These are phyloP conservation scores for Fusarium austroafricanum DNA, from an alignment of 2,329 filamentous ascomycete species.

Conservation along the genomic window DNA sequence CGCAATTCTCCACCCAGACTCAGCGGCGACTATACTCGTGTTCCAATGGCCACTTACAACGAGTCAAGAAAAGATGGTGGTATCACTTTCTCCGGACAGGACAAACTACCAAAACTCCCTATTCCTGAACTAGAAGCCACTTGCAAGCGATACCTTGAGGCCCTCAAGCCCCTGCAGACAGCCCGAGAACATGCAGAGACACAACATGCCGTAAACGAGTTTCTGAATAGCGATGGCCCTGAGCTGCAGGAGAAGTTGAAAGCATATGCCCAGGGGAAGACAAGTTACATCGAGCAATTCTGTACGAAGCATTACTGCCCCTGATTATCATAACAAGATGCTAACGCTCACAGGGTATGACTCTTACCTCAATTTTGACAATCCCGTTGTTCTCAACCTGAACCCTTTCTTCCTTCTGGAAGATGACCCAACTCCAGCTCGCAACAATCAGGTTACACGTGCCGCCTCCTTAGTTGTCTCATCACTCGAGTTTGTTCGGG, in stretches of 20 bases:
- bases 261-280: conserved; percentile 88
- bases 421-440: conserved; percentile 94
- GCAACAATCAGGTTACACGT: conserved; percentile 95
- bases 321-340: not conserved
- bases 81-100: conserved; percentile 90
- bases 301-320: conserved; percentile 65
- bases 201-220: conserved; percentile 82
- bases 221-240: conserved; percentile 82
- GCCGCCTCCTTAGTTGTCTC: conserved; percentile 93
- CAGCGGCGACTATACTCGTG: conserved; percentile 53
- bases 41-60: conserved; percentile 65
- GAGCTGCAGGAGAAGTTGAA: conserved; percentile 89
- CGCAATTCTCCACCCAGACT: conserved; percentile 41
- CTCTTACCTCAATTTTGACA: conserved; percentile 97
- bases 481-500: conserved; percentile 89
- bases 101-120: conserved; percentile 88
- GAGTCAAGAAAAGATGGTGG: conserved; percentile 71
- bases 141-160: conserved; percentile 81
- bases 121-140: conserved; percentile 88
- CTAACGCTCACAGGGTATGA: conserved; percentile 81
- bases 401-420: conserved; percentile 98
- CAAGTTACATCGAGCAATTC: conserved; percentile 98
- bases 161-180: conserved; percentile 83
- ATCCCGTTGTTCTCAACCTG: conserved; percentile 95
- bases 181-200: conserved; percentile 86